Evolutionary conservation across 179 eudicot species (phyloP).

Genomic region (Pouteria campechiana): DNA sequence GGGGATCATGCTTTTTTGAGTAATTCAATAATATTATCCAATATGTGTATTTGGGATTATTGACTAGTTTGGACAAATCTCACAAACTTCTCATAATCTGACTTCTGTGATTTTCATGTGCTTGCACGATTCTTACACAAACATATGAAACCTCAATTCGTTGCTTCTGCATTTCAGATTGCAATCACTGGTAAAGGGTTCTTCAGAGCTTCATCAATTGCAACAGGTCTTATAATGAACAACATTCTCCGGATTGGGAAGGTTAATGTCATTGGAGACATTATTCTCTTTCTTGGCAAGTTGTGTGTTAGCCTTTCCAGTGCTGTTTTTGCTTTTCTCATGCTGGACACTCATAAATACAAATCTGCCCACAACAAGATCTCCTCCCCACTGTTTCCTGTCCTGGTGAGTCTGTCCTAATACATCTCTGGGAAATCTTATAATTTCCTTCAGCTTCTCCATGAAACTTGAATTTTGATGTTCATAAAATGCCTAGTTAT

Average conservation of each 20-base stretch:
- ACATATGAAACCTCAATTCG: neutral
- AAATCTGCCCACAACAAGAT: conserved; percentile 82
- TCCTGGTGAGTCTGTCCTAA: conserved; percentile 93
- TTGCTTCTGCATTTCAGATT: conserved; percentile 41
- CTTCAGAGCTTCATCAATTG: conserved; percentile 84
- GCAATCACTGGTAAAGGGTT: conserved; percentile 95
- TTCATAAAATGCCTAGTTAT: too few species aligned
- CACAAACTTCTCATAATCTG: too few species aligned
- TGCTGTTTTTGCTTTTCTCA: conserved; percentile 76
- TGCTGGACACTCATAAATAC: conserved; percentile 76
- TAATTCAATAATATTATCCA: too few species aligned
- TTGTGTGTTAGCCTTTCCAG: conserved; percentile 87
- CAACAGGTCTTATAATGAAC: conserved; percentile 80
- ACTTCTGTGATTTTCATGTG: neutral
- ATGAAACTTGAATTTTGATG: too few species aligned
- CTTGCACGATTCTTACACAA: neutral
- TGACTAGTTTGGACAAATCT: too few species aligned
- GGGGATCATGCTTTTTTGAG: too few species aligned
- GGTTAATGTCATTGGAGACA: conserved; percentile 91
- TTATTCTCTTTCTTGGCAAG: conserved; percentile 85
- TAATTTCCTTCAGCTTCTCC: neutral
- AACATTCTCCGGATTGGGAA: conserved; percentile 90
- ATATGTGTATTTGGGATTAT: too few species aligned
- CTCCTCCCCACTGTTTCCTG: conserved; percentile 93
- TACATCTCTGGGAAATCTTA: too few species aligned